A percentile compares a stretch with the other conserved stretches of the same genome.
phyloP scores from a whole-genome alignment of 306 rosid genomes.

The Ammopiptanthus mongolicus region DNA sequence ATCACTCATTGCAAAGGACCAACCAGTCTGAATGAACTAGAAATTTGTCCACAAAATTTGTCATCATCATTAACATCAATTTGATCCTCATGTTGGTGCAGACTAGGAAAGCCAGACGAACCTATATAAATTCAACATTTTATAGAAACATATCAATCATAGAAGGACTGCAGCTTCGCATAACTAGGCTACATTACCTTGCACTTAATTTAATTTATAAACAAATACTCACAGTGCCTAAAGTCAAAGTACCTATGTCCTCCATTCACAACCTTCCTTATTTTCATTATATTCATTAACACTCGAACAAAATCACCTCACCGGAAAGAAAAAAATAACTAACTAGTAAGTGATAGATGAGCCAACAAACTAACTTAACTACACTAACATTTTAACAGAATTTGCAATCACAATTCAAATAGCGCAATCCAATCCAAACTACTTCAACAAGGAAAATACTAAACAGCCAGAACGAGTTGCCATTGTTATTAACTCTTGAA shows the following conservation, averaged over 20 bases:
- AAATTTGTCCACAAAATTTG: neutral
- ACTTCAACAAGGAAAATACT: neutral
- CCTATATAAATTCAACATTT: slow-evolving; percentile 9
- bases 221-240: neutral
- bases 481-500: too few species aligned
- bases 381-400: neutral
- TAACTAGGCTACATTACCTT: neutral
- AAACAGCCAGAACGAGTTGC: too few species aligned
- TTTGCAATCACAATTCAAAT: neutral
- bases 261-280: slow-evolving; percentile 13
- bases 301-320: neutral
- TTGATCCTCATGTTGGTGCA: neutral
- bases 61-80: neutral
- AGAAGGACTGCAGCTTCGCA: neutral
- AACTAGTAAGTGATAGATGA: neutral
- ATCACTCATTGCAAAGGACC: neutral
- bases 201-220: neutral
- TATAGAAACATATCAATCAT: neutral
- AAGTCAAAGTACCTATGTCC: neutral
- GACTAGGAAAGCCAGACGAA: neutral
- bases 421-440: neutral
- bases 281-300: neutral
- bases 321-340: neutral
- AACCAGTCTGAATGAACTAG: slow-evolving; percentile 1
- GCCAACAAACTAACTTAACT: neutral